A percentile compares a stretch with the other conserved stretches of the same genome.
Evolutionary conservation across 371 early-diverging fungal species (phyloP).

Genomic region (Fennellomyces sp.): DNA sequence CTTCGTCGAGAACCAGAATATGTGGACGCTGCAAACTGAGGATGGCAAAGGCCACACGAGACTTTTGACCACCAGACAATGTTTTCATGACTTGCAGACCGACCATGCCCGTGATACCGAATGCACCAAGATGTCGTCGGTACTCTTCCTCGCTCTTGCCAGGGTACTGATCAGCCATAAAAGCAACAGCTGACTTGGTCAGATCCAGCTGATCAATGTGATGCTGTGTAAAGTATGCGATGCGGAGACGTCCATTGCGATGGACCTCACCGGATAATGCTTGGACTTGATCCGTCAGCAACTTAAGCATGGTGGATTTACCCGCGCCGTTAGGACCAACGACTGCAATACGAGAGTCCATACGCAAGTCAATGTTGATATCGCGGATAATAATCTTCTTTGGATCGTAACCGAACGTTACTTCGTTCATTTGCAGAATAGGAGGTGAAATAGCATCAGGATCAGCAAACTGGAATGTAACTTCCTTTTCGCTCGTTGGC

Average conservation of each 20-base stretch:
- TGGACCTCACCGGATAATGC: conserved; percentile 82
- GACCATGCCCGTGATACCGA: conserved; percentile 96
- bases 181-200: conserved; percentile 82
- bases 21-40: conserved; percentile 93
- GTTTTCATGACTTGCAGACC: conserved; percentile 94
- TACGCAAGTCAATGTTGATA: conserved; percentile 91
- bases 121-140: conserved; percentile 90
- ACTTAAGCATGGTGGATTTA: conserved; percentile 89
- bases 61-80: conserved; percentile 98
- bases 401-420: conserved; percentile 85
- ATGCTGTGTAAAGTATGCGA: conserved; percentile 98
- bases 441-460: conserved; percentile 88
- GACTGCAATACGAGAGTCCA: conserved; percentile 96
- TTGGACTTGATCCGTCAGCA: conserved; percentile 83
- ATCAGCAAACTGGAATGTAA: conserved; percentile 92
- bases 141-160: conserved; percentile 95
- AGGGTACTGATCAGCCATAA: conserved; percentile 85
- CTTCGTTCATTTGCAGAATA: conserved; percentile 92
- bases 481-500: conserved; percentile 81
- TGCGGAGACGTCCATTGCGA: conserved; percentile 92
- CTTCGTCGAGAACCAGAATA: conserved; percentile 96
- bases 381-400: conserved; percentile 73
- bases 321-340: conserved; percentile 92
- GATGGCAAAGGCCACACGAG: conserved; percentile 95
- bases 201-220: conserved; percentile 96